Percentiles rank a stretch among this genome's conserved stretches.
Conservation (phyloP, 768 basidiomycete species). For the Lactarius tabidus region DNA sequence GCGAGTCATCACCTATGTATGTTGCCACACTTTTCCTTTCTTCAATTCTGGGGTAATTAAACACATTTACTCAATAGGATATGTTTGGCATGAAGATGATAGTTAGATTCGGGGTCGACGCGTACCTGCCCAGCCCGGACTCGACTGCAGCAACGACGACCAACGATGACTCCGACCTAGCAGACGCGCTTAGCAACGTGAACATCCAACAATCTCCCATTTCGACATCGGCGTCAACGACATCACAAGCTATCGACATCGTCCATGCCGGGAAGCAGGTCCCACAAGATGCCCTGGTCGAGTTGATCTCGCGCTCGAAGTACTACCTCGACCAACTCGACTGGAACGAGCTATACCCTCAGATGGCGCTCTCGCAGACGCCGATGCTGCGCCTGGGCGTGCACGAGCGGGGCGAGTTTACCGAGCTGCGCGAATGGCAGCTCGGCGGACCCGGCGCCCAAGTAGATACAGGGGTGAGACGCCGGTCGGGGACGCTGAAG, state of each 20-base stretch:
- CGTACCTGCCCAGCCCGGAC: conserved; percentile 7
- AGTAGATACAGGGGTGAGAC: not conserved
- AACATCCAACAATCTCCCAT: conserved; percentile 9
- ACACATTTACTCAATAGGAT: conserved; percentile 38
- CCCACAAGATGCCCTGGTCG: conserved; percentile 28
- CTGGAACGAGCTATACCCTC: conserved; percentile 61
- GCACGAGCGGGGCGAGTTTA: conserved; percentile 54
- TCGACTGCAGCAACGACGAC: not conserved
- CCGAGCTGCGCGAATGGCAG: conserved; percentile 43
- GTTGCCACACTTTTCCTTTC: conserved; percentile 25
- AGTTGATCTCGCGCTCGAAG: conserved; percentile 34
- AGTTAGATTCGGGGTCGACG: conserved; percentile 57
- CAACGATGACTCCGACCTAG: conserved; percentile 24
- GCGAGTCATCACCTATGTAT: conserved; percentile 59
- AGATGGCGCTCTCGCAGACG: conserved; percentile 68
- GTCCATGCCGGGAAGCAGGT: conserved; percentile 20
- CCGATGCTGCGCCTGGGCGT: conserved; percentile 54
- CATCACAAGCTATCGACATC: conserved; percentile 3
- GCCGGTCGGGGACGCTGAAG: not conserved
- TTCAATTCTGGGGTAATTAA: not conserved
- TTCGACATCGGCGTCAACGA: not conserved
- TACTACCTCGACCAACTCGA: conserved; percentile 34
- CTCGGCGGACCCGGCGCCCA: conserved; percentile 23
- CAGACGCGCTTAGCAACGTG: conserved; percentile 25
- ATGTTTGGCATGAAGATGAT: conserved; percentile 54